Evolutionary conservation across 2,329 filamentous ascomycete genomes (phyloP).

Genomic region (Magnaporthiopsis poae): DNA sequence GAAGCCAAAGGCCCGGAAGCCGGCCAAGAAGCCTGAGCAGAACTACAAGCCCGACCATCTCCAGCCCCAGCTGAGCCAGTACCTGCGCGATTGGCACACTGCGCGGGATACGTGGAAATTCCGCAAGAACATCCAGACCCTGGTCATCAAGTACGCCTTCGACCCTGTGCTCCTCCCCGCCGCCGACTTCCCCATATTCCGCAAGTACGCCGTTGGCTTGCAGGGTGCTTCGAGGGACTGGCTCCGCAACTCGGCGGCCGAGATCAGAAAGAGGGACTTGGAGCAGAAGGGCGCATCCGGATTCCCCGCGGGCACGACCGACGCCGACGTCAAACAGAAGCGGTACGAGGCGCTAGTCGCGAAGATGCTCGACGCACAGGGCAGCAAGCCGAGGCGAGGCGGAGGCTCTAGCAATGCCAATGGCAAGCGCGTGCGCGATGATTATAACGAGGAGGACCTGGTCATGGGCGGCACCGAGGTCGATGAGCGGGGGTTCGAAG

Average conservation of each 20-base stretch:
- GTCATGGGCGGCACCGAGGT: constrained; percentile 25
- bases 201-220: constrained; percentile 69
- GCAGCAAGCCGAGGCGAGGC: not conserved
- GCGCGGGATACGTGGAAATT: constrained; percentile 77
- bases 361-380: constrained; percentile 14
- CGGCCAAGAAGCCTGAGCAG: constrained; percentile 21
- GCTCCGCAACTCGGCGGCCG: constrained; percentile 55
- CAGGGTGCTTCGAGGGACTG: constrained; percentile 65
- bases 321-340: constrained; percentile 32
- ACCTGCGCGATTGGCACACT: constrained; percentile 66
- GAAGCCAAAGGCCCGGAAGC: constrained; percentile 24
- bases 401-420: constrained; percentile 23
- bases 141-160: constrained; percentile 74
- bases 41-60: constrained; percentile 32
- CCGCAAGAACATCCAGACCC: constrained; percentile 84
- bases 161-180: constrained; percentile 5
- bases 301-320: constrained; percentile 29
- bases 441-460: constrained; percentile 44
- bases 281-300: constrained; percentile 32
- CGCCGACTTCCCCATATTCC: constrained; percentile 61
- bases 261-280: constrained; percentile 48
- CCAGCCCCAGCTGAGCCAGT: constrained; percentile 56
- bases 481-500: constrained; percentile 35
- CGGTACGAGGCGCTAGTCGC: constrained; percentile 12
- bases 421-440: constrained; percentile 30